These are phyloP conservation scores for Phialophora expanda DNA, from an alignment of 2,329 filamentous ascomycete species.

Conservation along the genomic window DNA sequence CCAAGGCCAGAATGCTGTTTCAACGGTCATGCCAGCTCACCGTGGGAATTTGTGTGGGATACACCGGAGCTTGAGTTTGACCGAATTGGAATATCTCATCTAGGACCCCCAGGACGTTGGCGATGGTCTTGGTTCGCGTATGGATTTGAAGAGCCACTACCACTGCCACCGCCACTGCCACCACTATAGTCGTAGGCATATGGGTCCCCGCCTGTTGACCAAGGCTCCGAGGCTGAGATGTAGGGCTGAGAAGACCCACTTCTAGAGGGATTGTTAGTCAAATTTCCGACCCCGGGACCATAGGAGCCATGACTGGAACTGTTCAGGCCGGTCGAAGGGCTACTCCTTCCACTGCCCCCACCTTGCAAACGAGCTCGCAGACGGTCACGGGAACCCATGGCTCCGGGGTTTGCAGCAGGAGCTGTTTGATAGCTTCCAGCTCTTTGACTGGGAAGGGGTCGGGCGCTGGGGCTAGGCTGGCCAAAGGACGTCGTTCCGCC, in stretches of 20 bases:
- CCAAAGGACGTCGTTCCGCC: conserved; percentile 21
- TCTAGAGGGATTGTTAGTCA: conserved; percentile 18
- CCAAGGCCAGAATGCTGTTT: neutral
- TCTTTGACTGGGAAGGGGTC: conserved; percentile 74
- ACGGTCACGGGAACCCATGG: conserved; percentile 57
- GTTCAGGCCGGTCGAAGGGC: conserved; percentile 31
- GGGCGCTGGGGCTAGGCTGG: conserved; percentile 46
- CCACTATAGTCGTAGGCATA: conserved; percentile 26
- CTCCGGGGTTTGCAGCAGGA: conserved; percentile 46
- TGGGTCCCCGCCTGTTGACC: conserved; percentile 35
- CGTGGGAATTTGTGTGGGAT: neutral
- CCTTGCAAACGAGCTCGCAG: conserved; percentile 80
- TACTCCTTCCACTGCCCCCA: conserved; percentile 46
- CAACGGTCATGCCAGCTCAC: neutral
- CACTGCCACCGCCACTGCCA: conserved; percentile 16
- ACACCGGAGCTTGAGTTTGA: neutral
- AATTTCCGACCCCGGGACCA: conserved; percentile 22
- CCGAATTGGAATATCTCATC: conserved; percentile 23
- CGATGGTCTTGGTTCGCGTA: conserved; percentile 33
- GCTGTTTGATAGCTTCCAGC: conserved; percentile 73
- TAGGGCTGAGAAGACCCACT: conserved; percentile 35
- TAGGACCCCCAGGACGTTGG: conserved; percentile 36
- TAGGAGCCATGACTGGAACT: conserved; percentile 28
- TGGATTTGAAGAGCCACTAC: conserved; percentile 30
- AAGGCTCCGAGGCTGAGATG: conserved; percentile 39